phyloP scores from a whole-genome alignment of 2,329 filamentous ascomycete genomes.

The Plenodomus lindquistii region DNA sequence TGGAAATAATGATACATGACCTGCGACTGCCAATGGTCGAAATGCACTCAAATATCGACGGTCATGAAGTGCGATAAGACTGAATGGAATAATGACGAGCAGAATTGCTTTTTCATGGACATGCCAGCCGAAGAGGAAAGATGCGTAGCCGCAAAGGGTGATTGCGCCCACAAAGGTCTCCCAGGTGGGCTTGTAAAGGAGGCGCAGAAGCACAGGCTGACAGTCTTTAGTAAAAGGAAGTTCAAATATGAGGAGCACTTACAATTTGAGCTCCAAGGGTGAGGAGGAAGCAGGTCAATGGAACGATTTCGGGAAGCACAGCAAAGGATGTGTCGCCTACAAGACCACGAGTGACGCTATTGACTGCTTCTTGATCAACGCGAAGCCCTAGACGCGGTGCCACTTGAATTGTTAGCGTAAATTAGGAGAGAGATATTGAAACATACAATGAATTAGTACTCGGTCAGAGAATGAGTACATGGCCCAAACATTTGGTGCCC shows the following conservation, averaged over 20 bases:
- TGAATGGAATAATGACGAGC: slow-evolving; percentile 93
- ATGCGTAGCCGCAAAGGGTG: slow-evolving; percentile 92
- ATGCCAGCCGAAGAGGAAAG: slow-evolving; percentile 97
- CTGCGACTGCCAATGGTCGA: slow-evolving; percentile 85
- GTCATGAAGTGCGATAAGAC: slow-evolving; percentile 85
- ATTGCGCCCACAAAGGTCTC: slow-evolving; percentile 86
- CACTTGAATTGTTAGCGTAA: slow-evolving; percentile 55
- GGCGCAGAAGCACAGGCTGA: slow-evolving; percentile 67
- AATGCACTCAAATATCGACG: slow-evolving; percentile 90
- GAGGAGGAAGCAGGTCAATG: slow-evolving; percentile 76
- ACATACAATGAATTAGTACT: slow-evolving; percentile 76
- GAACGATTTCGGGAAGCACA: slow-evolving; percentile 83
- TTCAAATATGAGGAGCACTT: slow-evolving; percentile 25
- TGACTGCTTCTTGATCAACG: slow-evolving; percentile 73
- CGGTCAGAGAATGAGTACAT: slow-evolving; percentile 92
- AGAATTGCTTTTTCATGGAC: slow-evolving; percentile 98
- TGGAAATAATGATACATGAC: slow-evolving; percentile 93
- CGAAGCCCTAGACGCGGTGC: slow-evolving; percentile 78
- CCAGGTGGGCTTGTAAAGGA: slow-evolving; percentile 81
- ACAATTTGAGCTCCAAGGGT: slow-evolving; percentile 81
- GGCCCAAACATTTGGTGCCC: slow-evolving; percentile 97
- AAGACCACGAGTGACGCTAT: slow-evolving; percentile 88
- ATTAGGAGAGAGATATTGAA: background rate
- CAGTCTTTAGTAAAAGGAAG: slow-evolving; percentile 10
- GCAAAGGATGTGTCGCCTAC: slow-evolving; percentile 95